Conservation (phyloP, 2,329 filamentous ascomycete genomes). For the Colletotrichum orbiculare region DNA sequence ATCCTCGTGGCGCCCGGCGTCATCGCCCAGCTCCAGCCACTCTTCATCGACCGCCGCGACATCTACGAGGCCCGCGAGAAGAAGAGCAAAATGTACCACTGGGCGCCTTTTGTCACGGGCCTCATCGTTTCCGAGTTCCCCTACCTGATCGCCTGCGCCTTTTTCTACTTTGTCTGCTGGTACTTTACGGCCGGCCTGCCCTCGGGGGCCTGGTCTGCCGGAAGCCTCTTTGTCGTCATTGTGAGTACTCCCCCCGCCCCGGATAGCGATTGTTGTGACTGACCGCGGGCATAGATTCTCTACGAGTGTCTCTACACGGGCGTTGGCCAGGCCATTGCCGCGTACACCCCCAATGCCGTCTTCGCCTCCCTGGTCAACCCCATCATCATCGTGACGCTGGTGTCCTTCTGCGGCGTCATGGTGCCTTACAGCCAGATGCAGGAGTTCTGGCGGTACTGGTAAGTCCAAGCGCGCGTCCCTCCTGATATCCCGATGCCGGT, state of each 20-base stretch:
- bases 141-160: constrained; percentile 55
- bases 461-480: no score
- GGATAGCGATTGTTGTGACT: no score
- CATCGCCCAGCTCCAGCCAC: constrained; percentile 60
- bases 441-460: constrained; percentile 44
- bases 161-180: constrained; percentile 57
- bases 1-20: constrained; percentile 62
- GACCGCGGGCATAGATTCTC: constrained; percentile 31
- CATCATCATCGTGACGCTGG: constrained; percentile 53
- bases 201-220: no score
- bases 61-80: constrained; percentile 62
- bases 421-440: constrained; percentile 40
- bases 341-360: constrained; percentile 61
- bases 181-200: constrained; percentile 56
- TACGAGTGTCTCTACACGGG: constrained; percentile 55
- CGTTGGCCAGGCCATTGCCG: constrained; percentile 56
- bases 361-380: constrained; percentile 61
- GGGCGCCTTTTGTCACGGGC: constrained; percentile 59
- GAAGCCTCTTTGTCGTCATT: no score
- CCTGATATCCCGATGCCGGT: no score
- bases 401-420: constrained; percentile 45
- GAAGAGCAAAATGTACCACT: constrained; percentile 62
- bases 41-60: constrained; percentile 59
- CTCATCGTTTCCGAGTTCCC: constrained; percentile 59
- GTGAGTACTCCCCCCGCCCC: no score